Evolutionary conservation across 257 asterid species (phyloP).

Genomic region (Thymus quinquecostatus): DNA sequence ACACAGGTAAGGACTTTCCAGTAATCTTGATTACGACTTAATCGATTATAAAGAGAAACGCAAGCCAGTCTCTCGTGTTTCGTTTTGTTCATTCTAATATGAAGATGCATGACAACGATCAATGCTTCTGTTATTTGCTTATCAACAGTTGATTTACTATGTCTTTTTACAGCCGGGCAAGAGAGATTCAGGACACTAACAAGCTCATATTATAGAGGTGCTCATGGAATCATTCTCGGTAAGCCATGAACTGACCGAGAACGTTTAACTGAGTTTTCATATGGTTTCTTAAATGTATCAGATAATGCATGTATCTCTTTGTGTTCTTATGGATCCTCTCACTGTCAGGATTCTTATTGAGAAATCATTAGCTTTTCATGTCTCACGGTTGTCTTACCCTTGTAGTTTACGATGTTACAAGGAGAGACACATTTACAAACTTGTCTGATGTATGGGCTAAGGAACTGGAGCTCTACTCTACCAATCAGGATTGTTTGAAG

Average conservation of each 20-base stretch:
- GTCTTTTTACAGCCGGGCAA: conserved; percentile 79
- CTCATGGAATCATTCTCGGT: conserved; percentile 77
- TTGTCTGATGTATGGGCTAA: conserved; percentile 89
- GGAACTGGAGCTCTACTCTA: conserved; percentile 83
- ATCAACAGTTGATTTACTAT: conserved; percentile 17
- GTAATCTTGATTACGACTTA: neutral
- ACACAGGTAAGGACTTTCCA: conserved; percentile 58
- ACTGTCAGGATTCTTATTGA: neutral
- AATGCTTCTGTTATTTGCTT: conserved; percentile 8
- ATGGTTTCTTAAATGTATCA: conserved; percentile 4
- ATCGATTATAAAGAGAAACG: neutral
- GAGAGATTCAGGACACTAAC: conserved; percentile 84
- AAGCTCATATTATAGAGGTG: conserved; percentile 62
- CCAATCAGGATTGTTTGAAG: conserved; percentile 78
- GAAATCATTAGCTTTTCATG: neutral
- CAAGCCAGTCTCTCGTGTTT: neutral
- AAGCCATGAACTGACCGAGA: conserved; percentile 35
- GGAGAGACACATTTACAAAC: conserved; percentile 83
- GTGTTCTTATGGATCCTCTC: neutral
- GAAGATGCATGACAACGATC: conserved; percentile 6
- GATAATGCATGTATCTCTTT: conserved; percentile 3
- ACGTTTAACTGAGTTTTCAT: neutral
- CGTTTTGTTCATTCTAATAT: neutral
- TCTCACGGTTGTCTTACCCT: conserved; percentile 6
- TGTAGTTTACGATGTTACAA: conserved; percentile 87